Percentiles rank a stretch among this genome's conserved stretches.
phyloP scores from a whole-genome alignment of 305 asterid genomes.

The Fraxinus dipetala region DNA sequence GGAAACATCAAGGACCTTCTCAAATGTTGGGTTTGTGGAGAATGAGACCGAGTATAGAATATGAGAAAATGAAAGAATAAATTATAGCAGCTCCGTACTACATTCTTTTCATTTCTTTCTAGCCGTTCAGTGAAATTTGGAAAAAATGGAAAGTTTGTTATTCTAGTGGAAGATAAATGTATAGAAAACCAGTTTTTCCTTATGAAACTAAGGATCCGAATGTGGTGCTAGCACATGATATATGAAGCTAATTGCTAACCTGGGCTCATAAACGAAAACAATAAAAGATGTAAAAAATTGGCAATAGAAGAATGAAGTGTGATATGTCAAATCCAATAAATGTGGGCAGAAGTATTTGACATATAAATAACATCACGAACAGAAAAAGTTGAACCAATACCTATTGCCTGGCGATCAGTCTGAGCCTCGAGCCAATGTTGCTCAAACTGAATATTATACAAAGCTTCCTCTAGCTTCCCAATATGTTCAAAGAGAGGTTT shows the following conservation, averaged over 20 bases:
- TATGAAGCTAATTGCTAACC: background rate
- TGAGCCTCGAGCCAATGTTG: conserved; percentile 98
- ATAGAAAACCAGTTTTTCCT: background rate
- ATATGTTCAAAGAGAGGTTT: conserved; percentile 92
- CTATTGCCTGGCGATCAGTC: conserved; percentile 91
- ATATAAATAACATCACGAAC: background rate
- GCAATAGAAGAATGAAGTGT: background rate
- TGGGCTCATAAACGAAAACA: background rate
- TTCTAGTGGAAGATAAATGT: background rate
- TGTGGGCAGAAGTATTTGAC: background rate
- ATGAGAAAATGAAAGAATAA: background rate
- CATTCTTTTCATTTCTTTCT: background rate
- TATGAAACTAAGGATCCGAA: background rate
- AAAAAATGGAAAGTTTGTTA: background rate
- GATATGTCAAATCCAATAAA: background rate
- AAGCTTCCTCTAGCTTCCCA: conserved; percentile 87
- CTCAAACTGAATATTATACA: conserved; percentile 85
- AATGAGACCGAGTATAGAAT: background rate
- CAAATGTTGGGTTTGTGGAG: background rate
- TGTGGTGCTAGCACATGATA: background rate
- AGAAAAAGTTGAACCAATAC: conserved; percentile 32
- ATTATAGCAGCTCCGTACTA: background rate
- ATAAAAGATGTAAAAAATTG: background rate
- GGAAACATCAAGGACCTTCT: background rate
- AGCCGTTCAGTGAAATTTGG: background rate